Evolutionary conservation across 2,329 filamentous ascomycete species (phyloP), one percentile per base, ranked within the genome.

Genomic region (Graphiopsis chlorocephala): DNA sequence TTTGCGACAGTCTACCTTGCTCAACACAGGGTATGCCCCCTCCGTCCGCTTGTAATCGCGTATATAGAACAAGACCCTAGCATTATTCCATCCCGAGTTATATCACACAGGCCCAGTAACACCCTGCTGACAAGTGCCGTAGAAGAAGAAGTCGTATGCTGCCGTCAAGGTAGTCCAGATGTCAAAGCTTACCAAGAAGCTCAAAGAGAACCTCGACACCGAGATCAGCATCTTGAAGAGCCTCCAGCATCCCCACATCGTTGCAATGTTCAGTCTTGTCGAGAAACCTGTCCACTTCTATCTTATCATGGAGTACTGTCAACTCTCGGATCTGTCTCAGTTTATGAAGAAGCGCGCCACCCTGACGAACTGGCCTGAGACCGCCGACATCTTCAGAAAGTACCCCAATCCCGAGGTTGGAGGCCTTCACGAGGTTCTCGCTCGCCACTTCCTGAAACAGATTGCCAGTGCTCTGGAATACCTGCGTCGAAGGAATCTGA

Each of bases 271-370:
- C 81, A 92, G 97, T 79, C 97, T 93, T 81, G 86, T 94, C 77
- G 93, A 98, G 78, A 90, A 92, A 0, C 82, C 87, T 3, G 89
- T 89, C 25, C 91, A 96, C 74, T 97, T 98, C 79, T 95, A 99
- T 79, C 86, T 99, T 65, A 89, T 98, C 68, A 99, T 98, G 94
- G 95, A 99, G 80, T 98, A 96, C 79, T 98, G 95, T 80, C 92
- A 96, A 75, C 85, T 99, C 47, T 94, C 95, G 25, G 95, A 99
- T 75, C 81, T 99, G 65, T 96, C 95, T 12, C 84, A 94, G 62
- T 98, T 99, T 78, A 97, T 99, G 81, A 96, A 95, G 84, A 96
- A 95, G 80, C 87, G 94, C 66, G 88, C 94, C 66, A 91, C 89
- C 74, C 86, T 97, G 53, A 85, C 84, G 52, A 90, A 89, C 59